Conservation (phyloP, 1,284 basidiomycete genomes). For the Vanrija humicola region DNA sequence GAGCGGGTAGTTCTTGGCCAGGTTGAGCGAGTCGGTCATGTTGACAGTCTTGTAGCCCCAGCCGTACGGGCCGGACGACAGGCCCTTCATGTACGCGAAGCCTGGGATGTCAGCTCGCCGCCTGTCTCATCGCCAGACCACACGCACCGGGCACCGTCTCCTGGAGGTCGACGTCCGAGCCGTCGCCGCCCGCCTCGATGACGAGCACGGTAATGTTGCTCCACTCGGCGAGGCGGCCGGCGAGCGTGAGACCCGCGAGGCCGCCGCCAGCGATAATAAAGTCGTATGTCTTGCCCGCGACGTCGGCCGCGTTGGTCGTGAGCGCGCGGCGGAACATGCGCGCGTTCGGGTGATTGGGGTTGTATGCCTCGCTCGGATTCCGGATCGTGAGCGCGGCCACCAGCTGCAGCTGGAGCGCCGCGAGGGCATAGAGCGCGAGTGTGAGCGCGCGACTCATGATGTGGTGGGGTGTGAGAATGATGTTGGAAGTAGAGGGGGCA, state of each 20-base stretch:
- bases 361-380: neutral
- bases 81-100: too few relatives aligned
- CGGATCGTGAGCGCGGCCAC: too few relatives aligned
- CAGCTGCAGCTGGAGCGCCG: too few relatives aligned
- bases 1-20: slow-evolving; percentile 55
- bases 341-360: slow-evolving; percentile 4
- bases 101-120: neutral
- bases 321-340: slow-evolving; percentile 20
- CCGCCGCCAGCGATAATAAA: slow-evolving; percentile 56
- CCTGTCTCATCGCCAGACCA: too few relatives aligned
- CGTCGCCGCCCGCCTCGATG: slow-evolving; percentile 67
- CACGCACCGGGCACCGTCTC: slow-evolving; percentile 49
- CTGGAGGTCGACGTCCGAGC: slow-evolving; percentile 51
- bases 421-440: neutral
- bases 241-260: slow-evolving; percentile 67
- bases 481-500: neutral
- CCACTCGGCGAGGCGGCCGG: slow-evolving; percentile 65
- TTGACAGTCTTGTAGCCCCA: slow-evolving; percentile 60
- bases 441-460: neutral
- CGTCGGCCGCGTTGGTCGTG: slow-evolving; percentile 24
- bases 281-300: slow-evolving; percentile 36
- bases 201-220: slow-evolving; percentile 62
- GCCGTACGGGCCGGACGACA: slow-evolving; percentile 52
- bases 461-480: neutral
- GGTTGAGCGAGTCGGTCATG: slow-evolving; percentile 22